Evolutionary conservation across 257 asterid genomes (phyloP).

Genomic region (Ophiorrhiza pumila): DNA sequence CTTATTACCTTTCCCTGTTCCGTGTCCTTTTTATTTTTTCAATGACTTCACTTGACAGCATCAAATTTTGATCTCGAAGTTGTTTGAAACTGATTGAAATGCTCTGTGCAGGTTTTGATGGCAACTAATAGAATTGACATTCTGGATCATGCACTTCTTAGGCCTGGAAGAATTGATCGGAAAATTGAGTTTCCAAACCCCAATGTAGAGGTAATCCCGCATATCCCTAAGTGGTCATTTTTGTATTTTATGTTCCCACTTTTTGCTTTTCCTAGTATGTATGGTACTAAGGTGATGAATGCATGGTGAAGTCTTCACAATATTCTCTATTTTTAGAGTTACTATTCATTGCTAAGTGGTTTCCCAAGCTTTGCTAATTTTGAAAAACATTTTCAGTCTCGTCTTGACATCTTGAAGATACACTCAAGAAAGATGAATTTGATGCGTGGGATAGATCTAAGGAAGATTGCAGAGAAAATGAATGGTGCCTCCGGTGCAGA

Average conservation of each 20-base stretch:
- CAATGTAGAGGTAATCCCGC: conserved; percentile 61
- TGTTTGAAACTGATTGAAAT: not conserved
- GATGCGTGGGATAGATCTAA: conserved; percentile 88
- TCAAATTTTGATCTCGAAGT: not conserved
- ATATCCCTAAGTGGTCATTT: not conserved
- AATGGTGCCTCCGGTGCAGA: conserved; percentile 96
- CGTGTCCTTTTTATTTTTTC: not conserved
- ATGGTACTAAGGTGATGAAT: not conserved
- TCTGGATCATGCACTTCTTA: conserved; percentile 84
- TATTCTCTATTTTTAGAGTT: not conserved
- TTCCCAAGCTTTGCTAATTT: not conserved
- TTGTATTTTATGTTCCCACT: not conserved
- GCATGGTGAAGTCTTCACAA: not conserved
- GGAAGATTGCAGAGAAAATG: conserved; percentile 89
- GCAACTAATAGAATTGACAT: conserved; percentile 91
- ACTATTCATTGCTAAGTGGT: not conserved
- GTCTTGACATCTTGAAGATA: conserved; percentile 76
- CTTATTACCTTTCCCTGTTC: not conserved
- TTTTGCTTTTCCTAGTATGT: not conserved
- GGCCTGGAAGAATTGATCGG: conserved; percentile 89
- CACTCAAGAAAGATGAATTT: conserved; percentile 88
- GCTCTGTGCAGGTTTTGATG: conserved; percentile 64
- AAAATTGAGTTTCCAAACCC: conserved; percentile 96
- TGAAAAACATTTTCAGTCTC: conserved; percentile 46
- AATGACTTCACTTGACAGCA: not conserved